Percentiles rank a stretch among this genome's conserved stretches.
Conservation (phyloP, 257 asterid genomes). For the Solanum chilense region DNA sequence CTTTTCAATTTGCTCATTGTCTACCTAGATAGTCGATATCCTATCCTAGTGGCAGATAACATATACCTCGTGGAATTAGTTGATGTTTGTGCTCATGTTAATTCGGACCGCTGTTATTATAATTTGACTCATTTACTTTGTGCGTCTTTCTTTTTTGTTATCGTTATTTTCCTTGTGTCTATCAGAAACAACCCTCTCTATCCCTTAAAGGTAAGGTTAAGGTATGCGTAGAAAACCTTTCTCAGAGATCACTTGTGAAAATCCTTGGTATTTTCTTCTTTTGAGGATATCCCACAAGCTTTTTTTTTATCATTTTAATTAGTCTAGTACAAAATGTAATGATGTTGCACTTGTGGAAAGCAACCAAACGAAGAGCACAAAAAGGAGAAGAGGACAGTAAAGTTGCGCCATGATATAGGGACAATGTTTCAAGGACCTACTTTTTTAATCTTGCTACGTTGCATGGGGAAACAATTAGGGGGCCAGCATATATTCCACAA, state of each 20-base stretch:
- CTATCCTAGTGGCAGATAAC: not conserved
- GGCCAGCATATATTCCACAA: constrained; percentile 25
- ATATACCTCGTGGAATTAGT: not conserved
- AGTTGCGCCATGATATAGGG: constrained; percentile 16
- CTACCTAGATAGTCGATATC: not conserved
- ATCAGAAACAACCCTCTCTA: not conserved
- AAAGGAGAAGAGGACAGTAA: constrained; percentile 8
- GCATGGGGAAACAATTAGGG: constrained; percentile 1
- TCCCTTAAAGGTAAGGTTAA: not conserved
- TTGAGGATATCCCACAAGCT: not conserved
- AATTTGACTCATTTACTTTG: not conserved
- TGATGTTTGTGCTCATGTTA: not conserved
- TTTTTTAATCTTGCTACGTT: constrained; percentile 6
- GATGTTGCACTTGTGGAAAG: constrained; percentile 14
- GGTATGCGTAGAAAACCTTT: not conserved
- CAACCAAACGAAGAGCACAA: constrained; percentile 28
- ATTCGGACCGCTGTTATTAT: not conserved
- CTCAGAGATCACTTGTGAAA: not conserved
- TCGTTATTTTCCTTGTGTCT: not conserved
- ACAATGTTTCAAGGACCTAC: constrained; percentile 15
- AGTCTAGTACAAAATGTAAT: not conserved
- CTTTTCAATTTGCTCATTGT: not conserved
- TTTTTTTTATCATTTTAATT: not conserved
- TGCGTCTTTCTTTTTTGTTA: not conserved
- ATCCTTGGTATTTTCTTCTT: not conserved